Evolutionary conservation across 2,329 filamentous ascomycete genomes (phyloP).

Genomic region (Zymoseptoria pseudotritici): DNA sequence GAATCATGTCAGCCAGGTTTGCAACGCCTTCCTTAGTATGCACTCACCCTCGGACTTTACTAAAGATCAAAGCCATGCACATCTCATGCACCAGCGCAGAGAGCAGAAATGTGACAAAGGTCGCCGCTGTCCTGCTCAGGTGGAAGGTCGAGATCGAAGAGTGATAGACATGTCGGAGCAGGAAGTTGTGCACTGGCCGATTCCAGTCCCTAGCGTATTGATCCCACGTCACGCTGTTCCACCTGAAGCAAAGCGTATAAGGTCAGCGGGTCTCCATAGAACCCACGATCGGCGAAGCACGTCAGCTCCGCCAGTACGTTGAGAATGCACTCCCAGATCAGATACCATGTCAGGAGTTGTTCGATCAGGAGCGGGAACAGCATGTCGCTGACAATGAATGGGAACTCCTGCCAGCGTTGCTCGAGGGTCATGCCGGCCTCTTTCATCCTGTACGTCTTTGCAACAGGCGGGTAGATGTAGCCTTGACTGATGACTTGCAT

Average conservation of each 20-base stretch:
- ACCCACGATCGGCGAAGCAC: slow-evolving; percentile 56
- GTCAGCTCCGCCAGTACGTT: slow-evolving; percentile 73
- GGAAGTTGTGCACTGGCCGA: slow-evolving; percentile 69
- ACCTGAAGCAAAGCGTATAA: background rate
- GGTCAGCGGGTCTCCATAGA: slow-evolving; percentile 13
- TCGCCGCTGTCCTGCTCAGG: slow-evolving; percentile 62
- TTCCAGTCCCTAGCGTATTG: slow-evolving; percentile 79
- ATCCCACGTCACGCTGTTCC: slow-evolving; percentile 55
- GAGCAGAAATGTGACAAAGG: slow-evolving; percentile 67
- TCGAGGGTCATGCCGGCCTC: slow-evolving; percentile 55
- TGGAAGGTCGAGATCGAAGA: slow-evolving; percentile 66
- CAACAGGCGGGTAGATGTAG: slow-evolving; percentile 69
- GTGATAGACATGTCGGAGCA: slow-evolving; percentile 73
- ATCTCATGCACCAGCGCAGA: slow-evolving; percentile 66
- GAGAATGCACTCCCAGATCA: slow-evolving; percentile 64
- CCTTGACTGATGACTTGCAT: slow-evolving; percentile 74
- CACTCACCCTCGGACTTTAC: slow-evolving; percentile 56
- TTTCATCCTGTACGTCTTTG: slow-evolving; percentile 60
- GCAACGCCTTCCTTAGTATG: background rate
- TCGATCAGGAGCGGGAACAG: slow-evolving; percentile 74
- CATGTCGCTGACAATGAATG: slow-evolving; percentile 67
- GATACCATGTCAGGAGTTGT: slow-evolving; percentile 69
- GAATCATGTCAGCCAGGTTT: background rate
- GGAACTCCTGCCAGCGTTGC: slow-evolving; percentile 59
- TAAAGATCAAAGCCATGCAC: slow-evolving; percentile 74